These are phyloP conservation scores for Hirschioporus abietinus DNA, from an alignment of 768 basidiomycete genomes.

Conservation along the genomic window DNA sequence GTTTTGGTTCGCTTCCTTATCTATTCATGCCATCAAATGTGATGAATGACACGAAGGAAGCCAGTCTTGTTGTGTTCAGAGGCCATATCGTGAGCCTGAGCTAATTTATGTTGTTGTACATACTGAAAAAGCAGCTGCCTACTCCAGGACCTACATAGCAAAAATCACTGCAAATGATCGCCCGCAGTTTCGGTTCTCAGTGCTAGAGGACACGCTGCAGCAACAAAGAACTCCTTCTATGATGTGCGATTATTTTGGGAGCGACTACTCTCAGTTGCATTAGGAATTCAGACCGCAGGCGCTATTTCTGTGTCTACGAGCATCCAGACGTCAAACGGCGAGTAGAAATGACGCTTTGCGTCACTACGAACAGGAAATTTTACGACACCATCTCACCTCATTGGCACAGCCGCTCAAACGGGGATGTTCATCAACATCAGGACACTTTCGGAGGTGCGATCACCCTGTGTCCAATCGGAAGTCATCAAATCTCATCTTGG, in stretches of 20 bases:
- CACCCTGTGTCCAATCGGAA: not conserved
- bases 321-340: not conserved
- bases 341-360: not conserved
- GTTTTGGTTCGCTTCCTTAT: not conserved
- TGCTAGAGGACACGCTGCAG: not conserved
- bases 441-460: not conserved
- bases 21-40: not conserved
- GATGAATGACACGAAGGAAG: not conserved
- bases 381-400: not conserved
- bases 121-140: not conserved
- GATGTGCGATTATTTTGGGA: not conserved
- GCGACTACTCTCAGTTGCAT: not conserved
- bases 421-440: not conserved
- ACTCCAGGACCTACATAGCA: not conserved
- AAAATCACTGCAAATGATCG: not conserved
- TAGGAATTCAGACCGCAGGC: not conserved
- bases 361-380: not conserved
- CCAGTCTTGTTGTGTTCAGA: not conserved
- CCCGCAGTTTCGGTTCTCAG: not conserved
- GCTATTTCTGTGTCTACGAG: not conserved
- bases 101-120: not conserved
- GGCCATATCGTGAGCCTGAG: not conserved
- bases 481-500: not conserved
- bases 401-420: not conserved
- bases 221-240: not conserved